Evolutionary conservation across 2,329 filamentous ascomycete genomes (phyloP), one percentile per base, ranked within the genome.

Genomic region (Neurospora sp.): DNA sequence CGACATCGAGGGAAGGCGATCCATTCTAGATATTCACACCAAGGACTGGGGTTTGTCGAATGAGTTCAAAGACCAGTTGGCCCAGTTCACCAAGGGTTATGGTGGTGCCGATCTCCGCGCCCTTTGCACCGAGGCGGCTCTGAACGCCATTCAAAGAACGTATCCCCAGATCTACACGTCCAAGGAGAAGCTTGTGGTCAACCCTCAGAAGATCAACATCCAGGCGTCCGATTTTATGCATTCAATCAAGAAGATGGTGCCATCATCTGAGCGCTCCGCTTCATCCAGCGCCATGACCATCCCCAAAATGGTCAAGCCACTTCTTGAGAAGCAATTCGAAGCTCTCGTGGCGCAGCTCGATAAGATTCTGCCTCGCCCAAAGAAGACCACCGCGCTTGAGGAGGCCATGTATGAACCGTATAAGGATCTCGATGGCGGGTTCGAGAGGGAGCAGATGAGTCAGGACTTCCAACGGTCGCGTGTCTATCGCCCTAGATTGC

Each of bases 101-200:
- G 96, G 95, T 72, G 96, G 96, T 85, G 96, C 96, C 38, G 96
- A 99, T 81, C 83, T 99, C 73, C 90, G 96, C 72, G 95, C 96
- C 13, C 85, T 99, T 39, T 98, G 94, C 80, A 99, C 96, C 0
- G 96, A 99, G 83, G 95, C 96, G 42, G 93, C 96, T 3, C 84
- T 99, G 71, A 99, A 99, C 79, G 91, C 96, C 2, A 96, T 99
- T 33, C 96, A 99, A 80, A 87, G 96, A 75, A 95, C 92, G 3
- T 99, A 96, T 77, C 96, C 96, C 17, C 96, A 99, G 77, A 97
- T 99, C 72, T 99, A 99, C 82, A 88, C 89, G 33, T 95, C 94
- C 0, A 90, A 92, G 73, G 90, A 96, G 78, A 97, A 97, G 81
- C 87, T 98, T 39, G 82, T 96, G 62, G 96, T 99, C 70, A 90